Conservation (phyloP, 495 filamentous ascomycete species). For the Penicillium verhagenii region DNA sequence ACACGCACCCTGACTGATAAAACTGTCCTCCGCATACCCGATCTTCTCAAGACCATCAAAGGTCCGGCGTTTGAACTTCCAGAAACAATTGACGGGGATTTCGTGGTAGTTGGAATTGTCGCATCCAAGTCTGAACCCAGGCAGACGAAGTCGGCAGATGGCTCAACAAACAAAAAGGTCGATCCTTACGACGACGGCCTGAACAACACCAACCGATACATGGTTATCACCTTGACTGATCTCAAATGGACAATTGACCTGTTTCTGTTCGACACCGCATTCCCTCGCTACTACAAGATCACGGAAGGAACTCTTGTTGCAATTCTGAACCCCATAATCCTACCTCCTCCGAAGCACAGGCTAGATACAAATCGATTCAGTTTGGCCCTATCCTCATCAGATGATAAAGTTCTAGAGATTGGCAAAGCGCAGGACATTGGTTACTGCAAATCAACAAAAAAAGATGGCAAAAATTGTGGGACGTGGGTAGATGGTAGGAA, state of each 20-base stretch:
- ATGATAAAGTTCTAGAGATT: constrained; percentile 87
- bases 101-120: constrained; percentile 82
- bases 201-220: constrained; percentile 73
- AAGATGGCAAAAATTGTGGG: constrained; percentile 77
- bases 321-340: constrained; percentile 87
- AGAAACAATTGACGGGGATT: constrained; percentile 81
- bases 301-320: constrained; percentile 83
- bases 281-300: constrained; percentile 87
- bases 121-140: constrained; percentile 81
- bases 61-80: constrained; percentile 82
- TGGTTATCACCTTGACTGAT: constrained; percentile 86
- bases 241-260: constrained; percentile 88
- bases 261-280: constrained; percentile 88
- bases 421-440: constrained; percentile 82
- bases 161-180: constrained; percentile 38
- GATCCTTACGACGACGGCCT: constrained; percentile 54
- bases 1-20: constrained; percentile 73
- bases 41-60: constrained; percentile 77
- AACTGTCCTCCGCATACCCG: constrained; percentile 73
- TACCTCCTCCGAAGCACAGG: constrained; percentile 74
- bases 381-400: constrained; percentile 75
- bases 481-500: constrained; percentile 84
- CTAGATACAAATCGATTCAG: constrained; percentile 79
- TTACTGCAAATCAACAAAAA: constrained; percentile 81
- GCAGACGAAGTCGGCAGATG: constrained; percentile 56